Percentiles rank a stretch among this genome's conserved stretches.
phyloP scores from a whole-genome alignment of 2,329 filamentous ascomycete species.

The Aspergillus sergii region DNA sequence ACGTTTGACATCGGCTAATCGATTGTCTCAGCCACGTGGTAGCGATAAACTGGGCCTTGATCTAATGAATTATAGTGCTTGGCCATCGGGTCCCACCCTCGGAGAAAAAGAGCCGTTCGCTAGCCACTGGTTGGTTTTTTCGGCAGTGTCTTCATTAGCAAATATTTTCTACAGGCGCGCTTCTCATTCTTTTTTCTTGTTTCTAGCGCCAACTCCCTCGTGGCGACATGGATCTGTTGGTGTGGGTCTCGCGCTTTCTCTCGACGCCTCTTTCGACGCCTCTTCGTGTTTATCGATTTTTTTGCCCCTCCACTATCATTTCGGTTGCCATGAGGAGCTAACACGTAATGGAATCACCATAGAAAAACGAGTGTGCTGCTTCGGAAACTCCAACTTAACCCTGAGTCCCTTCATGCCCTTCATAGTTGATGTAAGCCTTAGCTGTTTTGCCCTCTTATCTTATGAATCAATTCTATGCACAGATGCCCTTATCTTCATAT shows the following conservation, averaged over 20 bases:
- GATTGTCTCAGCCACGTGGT: constrained; percentile 3
- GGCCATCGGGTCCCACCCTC: not conserved
- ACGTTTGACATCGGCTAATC: not conserved
- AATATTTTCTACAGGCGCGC: not conserved
- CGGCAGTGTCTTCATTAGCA: not conserved
- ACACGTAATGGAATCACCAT: not conserved
- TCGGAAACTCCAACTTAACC: not conserved
- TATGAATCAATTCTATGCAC: not conserved
- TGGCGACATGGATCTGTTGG: not conserved
- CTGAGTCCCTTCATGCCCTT: not conserved
- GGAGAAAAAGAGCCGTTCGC: not conserved
- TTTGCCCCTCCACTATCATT: not conserved
- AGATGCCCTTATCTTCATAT: no score
- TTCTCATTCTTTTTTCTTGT: not conserved
- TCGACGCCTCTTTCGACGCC: not conserved
- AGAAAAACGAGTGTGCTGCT: not conserved
- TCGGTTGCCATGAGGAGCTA: not conserved
- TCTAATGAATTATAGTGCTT: not conserved
- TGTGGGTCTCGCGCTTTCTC: not conserved
- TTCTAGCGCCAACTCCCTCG: not conserved
- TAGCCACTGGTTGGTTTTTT: not conserved
- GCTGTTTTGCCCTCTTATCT: not conserved
- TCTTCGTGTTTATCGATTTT: not conserved
- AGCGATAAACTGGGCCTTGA: not conserved
- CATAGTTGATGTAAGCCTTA: not conserved